Evolutionary conservation across 2,329 filamentous ascomycete species (phyloP).

Genomic region (Ophiostoma tasmaniense): DNA sequence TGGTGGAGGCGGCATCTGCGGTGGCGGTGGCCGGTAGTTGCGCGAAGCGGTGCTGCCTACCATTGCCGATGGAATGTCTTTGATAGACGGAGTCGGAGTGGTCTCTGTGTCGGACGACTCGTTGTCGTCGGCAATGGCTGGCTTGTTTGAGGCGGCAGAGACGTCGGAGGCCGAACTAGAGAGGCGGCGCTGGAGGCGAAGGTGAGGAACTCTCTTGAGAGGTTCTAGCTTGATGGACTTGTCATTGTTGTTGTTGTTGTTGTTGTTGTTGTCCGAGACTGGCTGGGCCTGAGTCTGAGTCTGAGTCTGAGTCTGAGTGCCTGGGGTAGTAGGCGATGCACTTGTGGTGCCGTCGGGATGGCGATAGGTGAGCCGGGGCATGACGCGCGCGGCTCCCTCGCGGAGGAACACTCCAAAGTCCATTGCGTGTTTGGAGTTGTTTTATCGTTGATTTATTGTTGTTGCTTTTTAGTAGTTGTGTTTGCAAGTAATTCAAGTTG

Average conservation of each 20-base stretch:
- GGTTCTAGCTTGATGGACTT: neutral
- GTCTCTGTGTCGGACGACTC: neutral
- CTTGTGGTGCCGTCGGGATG: slow-evolving; percentile 1
- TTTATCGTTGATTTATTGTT: neutral
- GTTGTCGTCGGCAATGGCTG: slow-evolving; percentile 12
- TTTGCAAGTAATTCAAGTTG: neutral
- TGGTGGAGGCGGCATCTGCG: neutral
- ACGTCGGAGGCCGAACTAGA: slow-evolving; percentile 8
- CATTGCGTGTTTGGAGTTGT: too few relatives aligned
- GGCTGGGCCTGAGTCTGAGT: neutral
- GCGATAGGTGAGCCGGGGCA: slow-evolving; percentile 15
- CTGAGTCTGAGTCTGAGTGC: neutral
- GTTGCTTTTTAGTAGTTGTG: neutral
- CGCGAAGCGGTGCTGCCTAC: neutral
- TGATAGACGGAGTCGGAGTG: neutral
- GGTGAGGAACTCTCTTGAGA: slow-evolving; percentile 9
- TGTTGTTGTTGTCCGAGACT: neutral
- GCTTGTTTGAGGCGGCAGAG: slow-evolving; percentile 14
- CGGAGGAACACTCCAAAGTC: slow-evolving; percentile 12
- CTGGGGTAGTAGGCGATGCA: neutral
- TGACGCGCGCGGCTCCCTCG: slow-evolving; percentile 9
- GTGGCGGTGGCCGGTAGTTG: neutral
- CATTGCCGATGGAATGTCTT: neutral
- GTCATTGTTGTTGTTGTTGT: neutral
- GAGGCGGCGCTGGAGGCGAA: slow-evolving; percentile 11